phyloP scores from a whole-genome alignment of 2,329 filamentous ascomycete genomes.

The Cercospora sp. region DNA sequence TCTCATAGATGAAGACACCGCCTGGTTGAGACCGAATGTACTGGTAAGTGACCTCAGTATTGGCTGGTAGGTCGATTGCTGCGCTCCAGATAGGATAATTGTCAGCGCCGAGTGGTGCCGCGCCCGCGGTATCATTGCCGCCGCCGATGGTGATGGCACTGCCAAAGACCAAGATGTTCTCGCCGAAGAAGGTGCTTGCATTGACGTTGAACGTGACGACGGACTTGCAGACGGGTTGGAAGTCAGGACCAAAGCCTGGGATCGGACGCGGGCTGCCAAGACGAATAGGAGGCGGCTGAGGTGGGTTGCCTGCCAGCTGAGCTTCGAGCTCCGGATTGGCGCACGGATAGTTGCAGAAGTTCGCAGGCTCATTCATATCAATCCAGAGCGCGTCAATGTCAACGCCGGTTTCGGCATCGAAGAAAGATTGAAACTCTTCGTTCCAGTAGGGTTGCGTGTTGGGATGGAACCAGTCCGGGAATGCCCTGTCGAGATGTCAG shows the following conservation, averaged over 20 bases:
- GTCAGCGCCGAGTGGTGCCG: conserved; percentile 34
- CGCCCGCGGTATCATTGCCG: conserved; percentile 31
- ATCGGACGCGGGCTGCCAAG: conserved; percentile 61
- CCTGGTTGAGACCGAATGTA: conserved; percentile 38
- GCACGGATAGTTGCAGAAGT: conserved; percentile 53
- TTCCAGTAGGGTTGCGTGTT: conserved; percentile 69
- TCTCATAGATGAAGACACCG: conserved; percentile 39
- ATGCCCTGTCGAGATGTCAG: conserved; percentile 23
- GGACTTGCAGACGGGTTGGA: conserved; percentile 58
- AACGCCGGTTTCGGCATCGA: conserved; percentile 63
- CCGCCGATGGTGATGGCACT: conserved; percentile 37
- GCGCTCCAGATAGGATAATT: conserved; percentile 41
- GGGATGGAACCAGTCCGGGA: conserved; percentile 69
- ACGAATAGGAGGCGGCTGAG: conserved; percentile 63
- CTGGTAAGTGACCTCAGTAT: conserved; percentile 37
- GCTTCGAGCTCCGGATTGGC: conserved; percentile 42
- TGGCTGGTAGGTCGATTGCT: conserved; percentile 37
- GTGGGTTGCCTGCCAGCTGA: conserved; percentile 54
- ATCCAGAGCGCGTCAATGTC: conserved; percentile 74
- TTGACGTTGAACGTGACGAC: conserved; percentile 39
- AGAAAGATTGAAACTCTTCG: conserved; percentile 65
- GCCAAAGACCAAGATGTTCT: conserved; percentile 41
- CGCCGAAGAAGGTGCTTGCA: conserved; percentile 39
- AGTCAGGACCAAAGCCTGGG: conserved; percentile 67
- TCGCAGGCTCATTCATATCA: conserved; percentile 65